These are phyloP conservation scores for Ilyonectria sp. DNA, from an alignment of 2,329 filamentous ascomycete genomes.

Conservation along the genomic window DNA sequence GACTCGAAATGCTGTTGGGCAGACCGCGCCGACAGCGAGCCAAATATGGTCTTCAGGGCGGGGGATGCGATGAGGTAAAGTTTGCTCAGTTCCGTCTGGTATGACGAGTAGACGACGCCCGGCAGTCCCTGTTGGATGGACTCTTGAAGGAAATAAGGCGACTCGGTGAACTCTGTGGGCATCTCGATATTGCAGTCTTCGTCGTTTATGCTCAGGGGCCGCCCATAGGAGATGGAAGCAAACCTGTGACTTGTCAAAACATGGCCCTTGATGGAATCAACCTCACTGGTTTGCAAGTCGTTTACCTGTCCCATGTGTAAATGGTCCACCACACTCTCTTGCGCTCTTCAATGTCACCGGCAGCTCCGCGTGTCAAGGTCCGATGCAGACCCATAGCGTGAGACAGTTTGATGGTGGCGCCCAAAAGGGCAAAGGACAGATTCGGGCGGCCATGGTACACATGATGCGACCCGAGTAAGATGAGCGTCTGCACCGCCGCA, in stretches of 20 bases:
- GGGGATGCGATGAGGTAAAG: slow-evolving; percentile 17
- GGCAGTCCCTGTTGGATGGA: background rate
- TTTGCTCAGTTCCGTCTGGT: slow-evolving; percentile 15
- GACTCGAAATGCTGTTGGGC: slow-evolving; percentile 1
- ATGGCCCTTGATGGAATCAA: too few species aligned
- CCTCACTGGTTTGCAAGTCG: background rate
- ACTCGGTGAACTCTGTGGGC: slow-evolving; percentile 12
- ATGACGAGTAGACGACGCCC: slow-evolving; percentile 9
- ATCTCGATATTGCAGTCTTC: slow-evolving; percentile 12
- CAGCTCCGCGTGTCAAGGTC: background rate
- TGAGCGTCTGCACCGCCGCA: background rate
- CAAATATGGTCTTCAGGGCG: slow-evolving; percentile 13
- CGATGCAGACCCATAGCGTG: slow-evolving; percentile 19
- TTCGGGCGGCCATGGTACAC: background rate
- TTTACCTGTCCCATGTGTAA: slow-evolving; percentile 18
- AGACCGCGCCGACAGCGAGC: slow-evolving; percentile 7
- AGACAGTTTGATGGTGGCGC: background rate
- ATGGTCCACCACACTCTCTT: slow-evolving; percentile 22
- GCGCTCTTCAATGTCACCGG: slow-evolving; percentile 9
- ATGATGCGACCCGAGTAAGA: background rate
- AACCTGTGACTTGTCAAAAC: background rate
- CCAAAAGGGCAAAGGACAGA: background rate
- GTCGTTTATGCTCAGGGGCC: slow-evolving; percentile 14
- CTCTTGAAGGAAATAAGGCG: slow-evolving; percentile 5
- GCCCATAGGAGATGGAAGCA: slow-evolving; percentile 16